Percentiles rank a stretch among this genome's conserved stretches.
phyloP scores from a whole-genome alignment of 139 green algal species.

The Micractinium conductrix region DNA sequence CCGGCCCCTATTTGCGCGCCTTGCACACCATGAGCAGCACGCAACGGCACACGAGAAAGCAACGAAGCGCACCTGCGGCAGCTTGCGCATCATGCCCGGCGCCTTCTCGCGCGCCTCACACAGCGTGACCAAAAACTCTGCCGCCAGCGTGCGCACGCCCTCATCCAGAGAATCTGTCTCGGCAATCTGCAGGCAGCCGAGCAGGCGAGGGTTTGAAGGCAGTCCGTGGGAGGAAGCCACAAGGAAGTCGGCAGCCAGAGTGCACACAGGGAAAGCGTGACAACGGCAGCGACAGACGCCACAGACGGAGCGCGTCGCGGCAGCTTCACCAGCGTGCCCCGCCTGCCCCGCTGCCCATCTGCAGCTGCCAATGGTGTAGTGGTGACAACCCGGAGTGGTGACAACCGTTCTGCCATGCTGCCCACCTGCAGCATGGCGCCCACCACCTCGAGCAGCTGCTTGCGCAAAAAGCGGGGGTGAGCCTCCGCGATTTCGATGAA shows the following conservation, averaged over 20 bases:
- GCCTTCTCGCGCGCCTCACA: conserved; percentile 93
- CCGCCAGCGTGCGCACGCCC: conserved; percentile 78
- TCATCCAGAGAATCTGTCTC: conserved; percentile 60
- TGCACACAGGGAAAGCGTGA: not conserved
- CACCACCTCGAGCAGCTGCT: conserved; percentile 82
- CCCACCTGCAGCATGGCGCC: conserved; percentile 85
- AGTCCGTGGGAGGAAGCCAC: not conserved
- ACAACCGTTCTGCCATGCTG: too few relatives aligned
- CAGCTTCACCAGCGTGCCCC: not conserved
- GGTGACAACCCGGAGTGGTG: too few relatives aligned
- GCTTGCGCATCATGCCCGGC: conserved; percentile 94
- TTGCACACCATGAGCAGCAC: conserved; percentile 95
- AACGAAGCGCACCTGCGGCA: conserved; percentile 83
- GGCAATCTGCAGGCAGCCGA: conserved; percentile 8
- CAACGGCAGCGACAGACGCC: not conserved
- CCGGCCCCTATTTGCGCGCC: conserved; percentile 88
- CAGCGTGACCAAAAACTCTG: conserved; percentile 96
- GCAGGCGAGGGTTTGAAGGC: not conserved
- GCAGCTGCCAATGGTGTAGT: too few relatives aligned
- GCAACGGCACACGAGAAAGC: too few relatives aligned
- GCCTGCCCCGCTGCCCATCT: too few relatives aligned
- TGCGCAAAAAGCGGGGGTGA: conserved; percentile 92
- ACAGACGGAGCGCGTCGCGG: not conserved
- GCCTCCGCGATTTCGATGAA: conserved; percentile 94
- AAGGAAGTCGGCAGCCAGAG: not conserved